Evolutionary conservation across 495 filamentous ascomycete genomes (phyloP).

Genomic region (Penicillium arizonense): DNA sequence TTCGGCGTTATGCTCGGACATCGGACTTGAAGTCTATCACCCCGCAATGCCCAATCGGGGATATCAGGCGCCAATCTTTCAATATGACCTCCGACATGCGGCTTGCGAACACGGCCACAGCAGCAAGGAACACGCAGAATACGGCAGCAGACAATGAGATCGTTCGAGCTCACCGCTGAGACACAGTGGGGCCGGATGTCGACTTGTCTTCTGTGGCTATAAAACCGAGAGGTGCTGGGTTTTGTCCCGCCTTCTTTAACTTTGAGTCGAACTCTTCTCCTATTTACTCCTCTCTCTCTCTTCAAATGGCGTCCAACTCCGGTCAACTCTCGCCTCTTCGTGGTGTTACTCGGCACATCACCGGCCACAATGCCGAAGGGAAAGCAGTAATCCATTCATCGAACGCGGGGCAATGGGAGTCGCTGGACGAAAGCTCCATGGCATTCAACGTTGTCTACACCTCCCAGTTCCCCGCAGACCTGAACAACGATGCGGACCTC

Average conservation of each 20-base stretch:
- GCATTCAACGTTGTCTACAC: constrained; percentile 43
- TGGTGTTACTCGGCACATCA: constrained; percentile 37
- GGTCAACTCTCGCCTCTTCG: constrained; percentile 30
- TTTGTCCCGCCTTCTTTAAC: too few relatives aligned
- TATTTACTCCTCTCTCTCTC: neutral
- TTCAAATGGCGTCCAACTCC: constrained; percentile 9
- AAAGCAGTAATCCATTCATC: constrained; percentile 33
- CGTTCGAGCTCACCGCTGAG: neutral
- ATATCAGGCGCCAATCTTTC: neutral
- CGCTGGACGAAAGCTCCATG: constrained; percentile 21
- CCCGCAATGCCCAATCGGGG: neutral
- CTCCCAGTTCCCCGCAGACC: constrained; percentile 53
- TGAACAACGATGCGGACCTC: constrained; percentile 50
- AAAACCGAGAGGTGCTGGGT: neutral
- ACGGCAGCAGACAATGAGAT: neutral
- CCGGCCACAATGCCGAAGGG: constrained; percentile 34
- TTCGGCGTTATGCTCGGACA: too few relatives aligned
- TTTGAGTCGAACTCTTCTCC: neutral
- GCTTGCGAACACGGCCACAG: neutral
- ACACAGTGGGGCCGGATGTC: neutral
- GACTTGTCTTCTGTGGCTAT: neutral
- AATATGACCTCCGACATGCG: neutral
- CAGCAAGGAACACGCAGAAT: neutral
- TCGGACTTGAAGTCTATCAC: too few relatives aligned
- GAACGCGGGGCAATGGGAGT: constrained; percentile 12